Percentiles rank a stretch among this genome's conserved stretches.
Conservation (phyloP, 2,329 filamentous ascomycete genomes). For the Dactylella cylindrospora region DNA sequence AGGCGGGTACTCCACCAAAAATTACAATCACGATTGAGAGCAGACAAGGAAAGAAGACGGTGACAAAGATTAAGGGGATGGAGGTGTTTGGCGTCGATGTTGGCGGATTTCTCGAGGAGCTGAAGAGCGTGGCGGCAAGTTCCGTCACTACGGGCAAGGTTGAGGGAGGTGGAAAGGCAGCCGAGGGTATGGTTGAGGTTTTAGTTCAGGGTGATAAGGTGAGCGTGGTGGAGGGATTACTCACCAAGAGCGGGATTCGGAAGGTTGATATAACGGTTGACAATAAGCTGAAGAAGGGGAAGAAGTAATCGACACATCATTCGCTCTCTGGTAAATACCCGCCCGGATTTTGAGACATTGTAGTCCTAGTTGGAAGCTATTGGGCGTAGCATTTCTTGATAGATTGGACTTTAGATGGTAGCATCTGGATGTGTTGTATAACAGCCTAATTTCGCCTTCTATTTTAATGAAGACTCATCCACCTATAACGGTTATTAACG, state of each 20-base stretch:
- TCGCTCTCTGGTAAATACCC: too few species aligned
- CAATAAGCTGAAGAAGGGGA: constrained; percentile 68
- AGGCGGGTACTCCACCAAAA: constrained; percentile 63
- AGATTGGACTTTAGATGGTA: too few species aligned
- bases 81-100: constrained; percentile 65
- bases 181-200: constrained; percentile 64
- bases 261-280: constrained; percentile 67
- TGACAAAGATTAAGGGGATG: constrained; percentile 64
- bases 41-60: constrained; percentile 66
- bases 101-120: constrained; percentile 63
- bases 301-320: constrained; percentile 19
- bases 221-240: constrained; percentile 61
- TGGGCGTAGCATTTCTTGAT: too few species aligned
- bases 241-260: constrained; percentile 62
- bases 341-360: too few species aligned
- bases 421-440: too few species aligned
- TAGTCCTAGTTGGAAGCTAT: too few species aligned
- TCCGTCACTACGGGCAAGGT: constrained; percentile 65
- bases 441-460: too few species aligned
- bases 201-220: constrained; percentile 69
- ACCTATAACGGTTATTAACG: too few species aligned
- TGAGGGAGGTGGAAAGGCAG: constrained; percentile 62
- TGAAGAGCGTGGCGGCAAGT: constrained; percentile 69
- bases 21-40: constrained; percentile 64
- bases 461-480: too few species aligned